These are phyloP conservation scores for Nadsonia starkeyi-henricii DNA, from an alignment of 1,139 yeast species.

Conservation along the genomic window DNA sequence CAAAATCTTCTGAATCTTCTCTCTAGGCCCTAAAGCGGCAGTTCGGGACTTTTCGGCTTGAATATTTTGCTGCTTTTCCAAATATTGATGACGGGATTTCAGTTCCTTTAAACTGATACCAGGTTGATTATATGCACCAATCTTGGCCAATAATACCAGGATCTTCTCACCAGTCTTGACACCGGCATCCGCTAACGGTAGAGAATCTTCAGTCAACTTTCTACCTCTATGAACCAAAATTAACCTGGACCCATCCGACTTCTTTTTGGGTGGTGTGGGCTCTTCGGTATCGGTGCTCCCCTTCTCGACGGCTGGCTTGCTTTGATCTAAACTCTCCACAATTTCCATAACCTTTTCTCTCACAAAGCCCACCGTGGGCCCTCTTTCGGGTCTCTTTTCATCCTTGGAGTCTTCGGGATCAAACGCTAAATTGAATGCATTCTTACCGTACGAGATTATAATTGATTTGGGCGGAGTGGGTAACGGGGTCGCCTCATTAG, in stretches of 20 bases:
- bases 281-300: conserved; percentile 7
- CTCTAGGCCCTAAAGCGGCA: conserved; percentile 14
- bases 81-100: not conserved
- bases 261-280: conserved; percentile 2
- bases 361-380: conserved; percentile 52
- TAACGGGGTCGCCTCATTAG: conserved; percentile 4
- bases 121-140: conserved; percentile 13
- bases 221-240: conserved; percentile 21
- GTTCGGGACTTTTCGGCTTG: conserved; percentile 2
- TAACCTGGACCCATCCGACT: conserved; percentile 22
- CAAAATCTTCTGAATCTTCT: conserved; percentile 20
- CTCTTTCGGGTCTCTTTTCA: conserved; percentile 47
- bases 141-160: conserved; percentile 13
- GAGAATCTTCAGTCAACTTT: conserved; percentile 20
- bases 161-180: conserved; percentile 20
- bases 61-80: conserved; percentile 10
- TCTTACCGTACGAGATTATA: conserved; percentile 14
- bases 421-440: conserved; percentile 37
- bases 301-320: conserved; percentile 5
- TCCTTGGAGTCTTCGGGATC: conserved; percentile 63
- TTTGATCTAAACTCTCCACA: conserved; percentile 10
- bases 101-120: not conserved
- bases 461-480: conserved; percentile 13
- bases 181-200: conserved; percentile 19
- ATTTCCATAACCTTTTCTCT: conserved; percentile 30